Percentiles rank a stretch among this genome's conserved stretches.
phyloP scores from a whole-genome alignment of 257 asterid species.

The Penstemon eatonii region DNA sequence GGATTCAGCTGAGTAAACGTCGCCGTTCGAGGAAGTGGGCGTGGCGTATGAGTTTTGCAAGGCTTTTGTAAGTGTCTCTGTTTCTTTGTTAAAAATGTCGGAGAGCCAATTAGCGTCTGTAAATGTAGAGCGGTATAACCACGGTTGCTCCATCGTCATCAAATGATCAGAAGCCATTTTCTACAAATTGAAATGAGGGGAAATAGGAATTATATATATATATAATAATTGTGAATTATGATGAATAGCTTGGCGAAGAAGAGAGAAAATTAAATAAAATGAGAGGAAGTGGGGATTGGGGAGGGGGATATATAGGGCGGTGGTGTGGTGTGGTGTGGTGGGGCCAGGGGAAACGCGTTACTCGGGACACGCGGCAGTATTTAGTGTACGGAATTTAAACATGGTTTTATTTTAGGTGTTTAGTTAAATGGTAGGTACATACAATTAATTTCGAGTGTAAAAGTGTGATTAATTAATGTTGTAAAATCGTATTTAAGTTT shows the following conservation, averaged over 20 bases:
- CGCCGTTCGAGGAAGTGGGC: constrained; percentile 32
- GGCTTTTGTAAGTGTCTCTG: constrained; percentile 57
- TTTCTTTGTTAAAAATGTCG: constrained; percentile 51
- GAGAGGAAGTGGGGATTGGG: not conserved
- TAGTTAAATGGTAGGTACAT: not conserved
- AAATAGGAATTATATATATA: too few species aligned
- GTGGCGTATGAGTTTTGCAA: constrained; percentile 52
- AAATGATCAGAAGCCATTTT: constrained; percentile 66
- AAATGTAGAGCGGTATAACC: constrained; percentile 55
- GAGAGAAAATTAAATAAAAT: not conserved
- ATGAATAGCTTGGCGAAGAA: not conserved
- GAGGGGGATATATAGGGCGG: constrained; percentile 52
- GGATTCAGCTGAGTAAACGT: constrained; percentile 40
- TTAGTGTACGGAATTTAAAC: constrained; percentile 52
- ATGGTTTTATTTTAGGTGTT: constrained; percentile 25
- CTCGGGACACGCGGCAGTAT: constrained; percentile 68
- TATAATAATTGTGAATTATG: not conserved
- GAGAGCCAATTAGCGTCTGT: constrained; percentile 57
- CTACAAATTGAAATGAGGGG: not conserved
- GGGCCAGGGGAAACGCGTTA: constrained; percentile 58
- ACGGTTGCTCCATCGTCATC: constrained; percentile 56
- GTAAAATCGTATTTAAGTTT: too few species aligned
- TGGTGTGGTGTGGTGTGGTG: constrained; percentile 40
- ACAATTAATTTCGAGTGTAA: constrained; percentile 14
- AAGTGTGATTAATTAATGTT: constrained; percentile 2